Evolutionary conservation across 139 green algal genomes (phyloP).

Genomic region (Eudorina sp.): DNA sequence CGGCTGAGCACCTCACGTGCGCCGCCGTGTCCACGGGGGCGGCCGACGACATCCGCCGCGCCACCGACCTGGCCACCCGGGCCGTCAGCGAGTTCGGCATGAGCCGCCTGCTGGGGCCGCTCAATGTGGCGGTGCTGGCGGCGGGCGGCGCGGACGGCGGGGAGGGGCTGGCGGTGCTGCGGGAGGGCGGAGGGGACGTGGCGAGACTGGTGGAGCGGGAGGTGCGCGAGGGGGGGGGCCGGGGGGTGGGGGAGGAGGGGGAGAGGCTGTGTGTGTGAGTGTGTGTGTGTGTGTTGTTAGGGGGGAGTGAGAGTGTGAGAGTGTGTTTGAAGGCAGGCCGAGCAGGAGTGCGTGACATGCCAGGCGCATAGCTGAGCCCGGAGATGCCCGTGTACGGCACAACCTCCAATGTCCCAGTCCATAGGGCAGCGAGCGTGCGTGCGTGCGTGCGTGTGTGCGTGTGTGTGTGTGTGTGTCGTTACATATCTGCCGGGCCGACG

Average conservation of each 20-base stretch:
- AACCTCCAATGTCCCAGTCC: too few species aligned
- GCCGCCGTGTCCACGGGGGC: conserved; percentile 69
- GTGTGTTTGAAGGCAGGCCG: too few species aligned
- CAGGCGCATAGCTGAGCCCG: too few species aligned
- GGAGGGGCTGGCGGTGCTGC: conserved; percentile 41
- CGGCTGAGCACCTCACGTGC: conserved; percentile 89
- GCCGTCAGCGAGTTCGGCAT: conserved; percentile 85
- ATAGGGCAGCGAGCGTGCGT: too few species aligned
- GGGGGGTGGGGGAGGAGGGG: not conserved
- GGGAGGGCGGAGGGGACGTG: conserved; percentile 43
- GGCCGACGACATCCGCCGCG: conserved; percentile 90
- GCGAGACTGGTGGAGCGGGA: conserved; percentile 60
- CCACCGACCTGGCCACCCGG: conserved; percentile 88
- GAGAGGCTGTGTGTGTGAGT: not conserved
- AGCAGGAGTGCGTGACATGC: too few species aligned
- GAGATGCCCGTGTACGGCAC: too few species aligned
- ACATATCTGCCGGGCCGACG: too few species aligned
- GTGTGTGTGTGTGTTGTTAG: too few species aligned
- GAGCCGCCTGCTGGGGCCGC: conserved; percentile 77
- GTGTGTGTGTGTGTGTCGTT: too few species aligned
- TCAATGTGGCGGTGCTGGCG: conserved; percentile 82
- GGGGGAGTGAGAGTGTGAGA: too few species aligned
- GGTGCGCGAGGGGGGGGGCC: not conserved
- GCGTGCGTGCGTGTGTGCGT: too few species aligned
- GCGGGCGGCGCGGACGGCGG: conserved; percentile 75